Base-by-base conservation (phyloP, 495 filamentous ascomycete genomes). In the Penicillium verhagenii region DNA sequence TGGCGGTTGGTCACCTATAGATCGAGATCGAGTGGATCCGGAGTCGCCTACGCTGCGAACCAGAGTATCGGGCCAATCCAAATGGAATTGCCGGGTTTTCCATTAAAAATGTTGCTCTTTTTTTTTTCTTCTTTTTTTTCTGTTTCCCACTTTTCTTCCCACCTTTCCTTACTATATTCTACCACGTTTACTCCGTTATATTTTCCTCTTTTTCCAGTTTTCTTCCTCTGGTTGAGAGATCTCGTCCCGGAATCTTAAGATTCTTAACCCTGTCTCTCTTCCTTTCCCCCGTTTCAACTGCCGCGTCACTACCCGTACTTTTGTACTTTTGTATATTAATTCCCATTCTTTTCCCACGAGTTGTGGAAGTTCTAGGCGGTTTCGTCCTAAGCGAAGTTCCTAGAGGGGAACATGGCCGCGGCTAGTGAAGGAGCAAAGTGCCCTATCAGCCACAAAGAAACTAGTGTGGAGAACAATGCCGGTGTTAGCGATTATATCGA, bases 1-100 rank as follows among this genome's bases (percentile, higher is more conserved):
- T 45, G 42, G 42, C 42, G 42, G 23, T 26, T 45, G 23, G 20
- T 14, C 25, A n/a, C 42, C 42, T 45, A 45, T 45, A 45, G 42
- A 45, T 45, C 42, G 20, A n/a, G n/a, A 16, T 25, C 21, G 8
- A 45, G 42, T 45, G 42, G 42, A 45, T 3, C 11, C 42, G 42
- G 42, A 26, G 14, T 11, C 20, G 23, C 42, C 42, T 21, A 45
- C 11, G 9, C n/a, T n/a, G 8, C 3, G 23, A 45, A 8, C 21
- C 42, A 45, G 6, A 45, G 21, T n/a, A 8, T 8, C 8, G 20
- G 23, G 2, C 11, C 19, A 20, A 43, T 4, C 23, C 39, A 8
- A 14, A 11, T 7, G 39, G 13, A 45, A 24, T 23, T 10, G 9
- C 10, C 42, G 42, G 16, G 11, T n/a, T n/a, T n/a, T n/a, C n/a